Evolutionary conservation across 139 green algal genomes (phyloP).

Genomic region (Chlamydomonas eustigma): DNA sequence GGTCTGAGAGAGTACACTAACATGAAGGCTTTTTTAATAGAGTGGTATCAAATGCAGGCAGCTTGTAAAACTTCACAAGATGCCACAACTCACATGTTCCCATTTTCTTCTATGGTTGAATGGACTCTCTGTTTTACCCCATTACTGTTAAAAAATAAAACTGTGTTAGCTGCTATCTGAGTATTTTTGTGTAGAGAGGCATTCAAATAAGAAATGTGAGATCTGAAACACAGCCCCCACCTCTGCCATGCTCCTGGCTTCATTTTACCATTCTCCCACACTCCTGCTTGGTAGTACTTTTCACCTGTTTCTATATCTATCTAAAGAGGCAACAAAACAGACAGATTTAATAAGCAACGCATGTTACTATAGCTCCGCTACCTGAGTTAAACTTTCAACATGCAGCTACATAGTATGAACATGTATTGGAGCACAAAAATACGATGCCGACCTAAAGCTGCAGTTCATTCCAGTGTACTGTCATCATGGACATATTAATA

Average conservation of each 20-base stretch:
- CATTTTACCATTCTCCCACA: conserved; percentile 45
- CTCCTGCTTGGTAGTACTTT: conserved; percentile 49
- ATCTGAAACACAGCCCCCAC: conserved; percentile 2
- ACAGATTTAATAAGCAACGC: background rate
- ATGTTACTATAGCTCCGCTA: no score
- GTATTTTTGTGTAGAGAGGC: background rate
- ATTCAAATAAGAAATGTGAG: background rate
- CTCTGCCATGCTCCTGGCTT: conserved; percentile 40
- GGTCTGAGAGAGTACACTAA: no score
- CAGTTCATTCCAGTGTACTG: background rate
- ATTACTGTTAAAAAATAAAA: conserved; percentile 17
- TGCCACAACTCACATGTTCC: conserved; percentile 23
- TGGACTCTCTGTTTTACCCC: conserved; percentile 35
- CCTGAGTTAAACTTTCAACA: no score
- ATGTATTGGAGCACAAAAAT: background rate
- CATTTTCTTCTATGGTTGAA: conserved; percentile 16
- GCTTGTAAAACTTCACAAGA: background rate
- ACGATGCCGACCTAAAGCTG: no score
- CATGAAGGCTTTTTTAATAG: background rate
- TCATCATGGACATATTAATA: background rate
- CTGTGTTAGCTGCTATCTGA: background rate
- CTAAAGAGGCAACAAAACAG: conserved; percentile 19
- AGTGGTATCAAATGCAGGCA: background rate
- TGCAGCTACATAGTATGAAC: background rate
- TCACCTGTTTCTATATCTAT: conserved; percentile 46